Base-by-base conservation (phyloP, 2,329 filamentous ascomycete species). In the Fusarium sp. region DNA sequence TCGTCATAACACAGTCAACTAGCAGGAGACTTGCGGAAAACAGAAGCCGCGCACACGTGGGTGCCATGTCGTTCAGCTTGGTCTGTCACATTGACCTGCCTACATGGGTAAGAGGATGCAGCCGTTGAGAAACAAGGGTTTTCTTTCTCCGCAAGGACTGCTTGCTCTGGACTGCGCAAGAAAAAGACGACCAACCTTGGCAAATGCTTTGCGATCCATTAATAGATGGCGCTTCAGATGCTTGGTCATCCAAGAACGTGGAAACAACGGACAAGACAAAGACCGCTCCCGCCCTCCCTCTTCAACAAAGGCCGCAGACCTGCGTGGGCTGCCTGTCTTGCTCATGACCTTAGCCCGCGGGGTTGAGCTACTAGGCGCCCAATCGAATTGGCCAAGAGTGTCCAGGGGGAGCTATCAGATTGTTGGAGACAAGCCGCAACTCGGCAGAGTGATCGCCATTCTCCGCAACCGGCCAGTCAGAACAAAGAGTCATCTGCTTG, bases 401-500 rank as follows among this genome's bases (percentile, higher is more conserved):
- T 61, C 35, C 56, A 74, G 64, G 62, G 59, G 50, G 67, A 52
- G 29, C 60, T 62, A 71, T 69, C 35, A 67, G 42, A 69, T 38
- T 65, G 66, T 62, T 69, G 68, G 31, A 40, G 45, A 54, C 35
- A 35, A 56, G 45, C 61, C 45, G 47, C 61, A 56, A 63, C 45
- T 63, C 45, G 62, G 62, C 56, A 60, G 68, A 58, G 40, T 63
- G 69, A 72, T 75, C 65, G 47, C 29, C 69, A 59, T 37, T 56
- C 69, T 72, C 72, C 62, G 60, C 62, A 75, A 67, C 72, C 65
- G 69, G 72, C 72, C 72, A 74, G 56, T 70, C 47, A 73, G 69
- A 56, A 64, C 34, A 52, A 59, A 66, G 66, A 52, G 27, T 22
- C 50, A 16, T 40, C 47, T 50, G 37, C 52, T 70, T 74, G 72